These are phyloP conservation scores for Penicillium sp. DNA, from an alignment of 2,329 filamentous ascomycete genomes.

Conservation along the genomic window DNA sequence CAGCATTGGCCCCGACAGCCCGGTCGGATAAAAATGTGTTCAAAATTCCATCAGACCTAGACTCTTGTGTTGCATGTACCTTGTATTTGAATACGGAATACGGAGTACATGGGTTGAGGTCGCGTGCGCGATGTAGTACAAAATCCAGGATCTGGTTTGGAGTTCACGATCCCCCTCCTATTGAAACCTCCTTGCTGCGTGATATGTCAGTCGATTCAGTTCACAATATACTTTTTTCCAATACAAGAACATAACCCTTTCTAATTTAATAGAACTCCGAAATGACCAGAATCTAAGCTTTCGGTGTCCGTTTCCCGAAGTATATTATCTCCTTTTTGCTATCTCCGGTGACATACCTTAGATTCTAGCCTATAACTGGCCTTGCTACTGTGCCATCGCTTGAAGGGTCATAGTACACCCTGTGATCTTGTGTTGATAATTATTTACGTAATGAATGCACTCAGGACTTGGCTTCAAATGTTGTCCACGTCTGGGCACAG, in stretches of 20 bases:
- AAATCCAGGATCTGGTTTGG: not conserved
- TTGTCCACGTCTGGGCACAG: not conserved
- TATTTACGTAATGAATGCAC: not conserved
- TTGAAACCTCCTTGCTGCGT: constrained; percentile 13
- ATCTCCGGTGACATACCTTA: not conserved
- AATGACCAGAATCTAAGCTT: not conserved
- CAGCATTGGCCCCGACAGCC: not conserved
- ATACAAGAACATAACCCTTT: not conserved
- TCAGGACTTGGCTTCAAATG: not conserved
- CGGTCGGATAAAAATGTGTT: not conserved
- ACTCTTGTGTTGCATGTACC: not conserved
- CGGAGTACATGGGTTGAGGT: not conserved
- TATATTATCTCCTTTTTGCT: not conserved
- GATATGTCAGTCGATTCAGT: constrained; percentile 5
- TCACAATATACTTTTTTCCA: not conserved
- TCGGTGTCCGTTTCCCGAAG: not conserved
- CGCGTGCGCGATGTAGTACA: constrained; percentile 4
- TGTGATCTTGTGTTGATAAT: not conserved
- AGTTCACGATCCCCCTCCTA: constrained; percentile 2
- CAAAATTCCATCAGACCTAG: not conserved
- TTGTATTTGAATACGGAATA: not conserved
- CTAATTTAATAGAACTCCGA: not conserved
- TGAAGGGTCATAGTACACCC: not conserved
- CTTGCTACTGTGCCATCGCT: not conserved
- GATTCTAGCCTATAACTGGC: not conserved